Conservation (phyloP, 1,284 basidiomycete genomes). For the Heterobasidion occidentale region DNA sequence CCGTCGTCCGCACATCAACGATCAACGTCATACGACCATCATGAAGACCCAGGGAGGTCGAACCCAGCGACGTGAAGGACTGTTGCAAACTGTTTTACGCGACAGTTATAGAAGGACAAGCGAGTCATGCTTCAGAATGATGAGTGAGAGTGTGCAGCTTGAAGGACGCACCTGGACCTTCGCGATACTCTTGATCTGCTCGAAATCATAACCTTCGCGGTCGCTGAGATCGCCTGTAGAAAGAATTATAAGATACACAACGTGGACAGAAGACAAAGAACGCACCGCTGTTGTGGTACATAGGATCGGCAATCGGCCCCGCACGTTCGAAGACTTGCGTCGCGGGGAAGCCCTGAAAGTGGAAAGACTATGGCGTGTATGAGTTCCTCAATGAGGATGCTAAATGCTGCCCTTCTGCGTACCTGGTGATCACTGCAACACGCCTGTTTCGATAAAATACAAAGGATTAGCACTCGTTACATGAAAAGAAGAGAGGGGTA, state of each 20-base stretch:
- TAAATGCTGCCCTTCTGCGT: too few species aligned
- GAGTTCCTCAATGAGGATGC: not conserved
- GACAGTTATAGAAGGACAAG: too few species aligned
- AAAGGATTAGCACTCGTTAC: too few species aligned
- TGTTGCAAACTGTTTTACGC: too few species aligned
- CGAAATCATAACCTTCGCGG: slow-evolving; percentile 71
- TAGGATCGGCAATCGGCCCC: slow-evolving; percentile 75
- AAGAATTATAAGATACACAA: not conserved
- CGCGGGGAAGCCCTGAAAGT: slow-evolving; percentile 73
- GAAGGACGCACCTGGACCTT: slow-evolving; percentile 64
- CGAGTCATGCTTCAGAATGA: too few species aligned
- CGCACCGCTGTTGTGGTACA: slow-evolving; percentile 77
- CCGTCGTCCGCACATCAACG: too few species aligned
- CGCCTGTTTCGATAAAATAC: too few species aligned
- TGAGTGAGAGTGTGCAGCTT: too few species aligned
- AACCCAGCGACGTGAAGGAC: too few species aligned
- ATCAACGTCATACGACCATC: too few species aligned
- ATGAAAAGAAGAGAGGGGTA: not conserved
- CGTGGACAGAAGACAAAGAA: not conserved
- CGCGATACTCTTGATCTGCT: slow-evolving; percentile 73
- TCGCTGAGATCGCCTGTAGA: slow-evolving; percentile 63
- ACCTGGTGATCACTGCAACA: too few species aligned
- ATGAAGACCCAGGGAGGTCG: too few species aligned
- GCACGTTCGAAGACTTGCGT: slow-evolving; percentile 81
- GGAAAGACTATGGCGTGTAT: slow-evolving; percentile 52